A percentile compares a stretch with the other conserved stretches of the same genome.
phyloP scores from a whole-genome alignment of 2,329 filamentous ascomycete genomes.

The Piedraia hortae region DNA sequence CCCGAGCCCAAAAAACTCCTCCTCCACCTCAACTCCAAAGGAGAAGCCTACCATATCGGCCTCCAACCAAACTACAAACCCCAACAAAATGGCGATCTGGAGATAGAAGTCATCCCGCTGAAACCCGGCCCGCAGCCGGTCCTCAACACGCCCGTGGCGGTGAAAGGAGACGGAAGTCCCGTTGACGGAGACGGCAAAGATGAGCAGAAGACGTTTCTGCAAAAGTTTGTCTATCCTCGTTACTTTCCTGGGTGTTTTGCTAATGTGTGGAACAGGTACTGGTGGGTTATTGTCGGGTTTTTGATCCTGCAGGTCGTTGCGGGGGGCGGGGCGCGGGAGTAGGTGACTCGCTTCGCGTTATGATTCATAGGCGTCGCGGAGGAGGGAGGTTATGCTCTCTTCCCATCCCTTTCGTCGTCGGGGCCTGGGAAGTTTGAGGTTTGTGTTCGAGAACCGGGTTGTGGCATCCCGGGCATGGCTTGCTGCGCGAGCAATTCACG shows the following conservation, averaged over 20 bases:
- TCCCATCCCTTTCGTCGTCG: no score
- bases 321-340: slow-evolving; percentile 14
- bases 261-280: slow-evolving; percentile 17
- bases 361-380: no score
- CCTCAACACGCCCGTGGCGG: slow-evolving; percentile 25
- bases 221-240: slow-evolving; percentile 17
- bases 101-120: slow-evolving; percentile 16
- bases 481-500: no score
- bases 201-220: slow-evolving; percentile 22
- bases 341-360: slow-evolving; percentile 1
- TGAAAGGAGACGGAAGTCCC: slow-evolving; percentile 28
- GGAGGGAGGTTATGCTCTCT: no score
- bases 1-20: slow-evolving; percentile 19
- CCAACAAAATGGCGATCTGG: slow-evolving; percentile 13
- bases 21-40: slow-evolving; percentile 18
- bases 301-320: slow-evolving; percentile 19
- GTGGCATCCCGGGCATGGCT: no score
- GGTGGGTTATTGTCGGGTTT: slow-evolving; percentile 23
- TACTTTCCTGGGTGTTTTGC: no score
- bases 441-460: no score
- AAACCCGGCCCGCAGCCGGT: slow-evolving; percentile 15
- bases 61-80: slow-evolving; percentile 13
- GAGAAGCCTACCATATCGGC: slow-evolving; percentile 19
- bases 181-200: slow-evolving; percentile 17
- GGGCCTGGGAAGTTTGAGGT: no score